Percentiles rank a stretch among this genome's conserved stretches.
phyloP scores from a whole-genome alignment of 768 basidiomycete genomes.

The Mycena rosella region DNA sequence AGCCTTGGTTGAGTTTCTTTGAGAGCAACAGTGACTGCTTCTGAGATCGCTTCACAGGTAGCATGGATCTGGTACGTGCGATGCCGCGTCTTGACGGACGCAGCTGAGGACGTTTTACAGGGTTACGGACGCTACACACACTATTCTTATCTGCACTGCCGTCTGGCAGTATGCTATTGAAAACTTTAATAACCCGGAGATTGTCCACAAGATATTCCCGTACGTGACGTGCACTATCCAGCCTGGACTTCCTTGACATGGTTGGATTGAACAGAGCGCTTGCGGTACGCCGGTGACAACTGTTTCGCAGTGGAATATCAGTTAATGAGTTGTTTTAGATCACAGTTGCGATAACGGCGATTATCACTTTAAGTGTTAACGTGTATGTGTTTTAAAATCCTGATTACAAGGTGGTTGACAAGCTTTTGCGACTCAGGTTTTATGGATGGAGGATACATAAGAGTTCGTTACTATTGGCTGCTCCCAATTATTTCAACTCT shows the following conservation, averaged over 20 bases:
- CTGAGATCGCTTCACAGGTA: too few species aligned
- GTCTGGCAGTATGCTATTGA: constrained; percentile 56
- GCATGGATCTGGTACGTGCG: constrained; percentile 27
- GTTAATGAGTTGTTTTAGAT: not conserved
- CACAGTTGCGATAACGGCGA: constrained; percentile 23
- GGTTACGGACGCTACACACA: constrained; percentile 55
- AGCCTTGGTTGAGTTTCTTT: constrained; percentile 4
- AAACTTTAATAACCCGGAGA: constrained; percentile 43
- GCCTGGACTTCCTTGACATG: not conserved
- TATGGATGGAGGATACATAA: constrained; percentile 48
- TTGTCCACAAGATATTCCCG: constrained; percentile 53
- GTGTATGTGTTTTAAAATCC: not conserved
- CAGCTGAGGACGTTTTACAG: constrained; percentile 35
- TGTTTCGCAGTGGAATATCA: not conserved
- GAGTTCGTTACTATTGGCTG: constrained; percentile 43
- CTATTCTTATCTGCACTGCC: constrained; percentile 52
- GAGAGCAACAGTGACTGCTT: too few species aligned
- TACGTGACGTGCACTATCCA: constrained; percentile 28
- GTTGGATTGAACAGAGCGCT: not conserved
- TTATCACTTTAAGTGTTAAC: constrained; percentile 35
- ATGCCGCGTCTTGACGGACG: not conserved
- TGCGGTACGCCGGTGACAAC: not conserved
- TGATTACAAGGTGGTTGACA: too few species aligned
- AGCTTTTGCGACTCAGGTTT: not conserved
- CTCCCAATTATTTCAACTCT: not conserved